A percentile compares a stretch with the other conserved stretches of the same genome.
phyloP scores from a whole-genome alignment of 1,284 basidiomycete species.

The Moesziomyces aphidis region DNA sequence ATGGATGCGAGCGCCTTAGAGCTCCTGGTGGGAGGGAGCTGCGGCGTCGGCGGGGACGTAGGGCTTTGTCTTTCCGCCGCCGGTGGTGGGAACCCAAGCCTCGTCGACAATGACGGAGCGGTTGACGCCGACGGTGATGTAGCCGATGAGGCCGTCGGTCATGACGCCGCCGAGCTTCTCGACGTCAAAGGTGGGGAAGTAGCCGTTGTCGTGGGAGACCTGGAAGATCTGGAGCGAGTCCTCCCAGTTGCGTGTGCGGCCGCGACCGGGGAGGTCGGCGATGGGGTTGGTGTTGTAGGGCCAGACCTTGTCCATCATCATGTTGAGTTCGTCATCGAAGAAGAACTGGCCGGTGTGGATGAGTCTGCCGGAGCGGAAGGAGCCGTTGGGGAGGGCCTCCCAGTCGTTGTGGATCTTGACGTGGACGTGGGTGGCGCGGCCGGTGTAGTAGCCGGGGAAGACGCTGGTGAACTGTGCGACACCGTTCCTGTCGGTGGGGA shows the following conservation, averaged over 20 bases:
- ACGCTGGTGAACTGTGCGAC: conserved; percentile 77
- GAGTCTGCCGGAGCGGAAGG: conserved; percentile 70
- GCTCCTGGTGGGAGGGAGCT: conserved; percentile 34
- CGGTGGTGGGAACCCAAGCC: conserved; percentile 51
- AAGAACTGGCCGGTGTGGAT: conserved; percentile 76
- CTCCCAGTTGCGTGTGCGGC: conserved; percentile 70
- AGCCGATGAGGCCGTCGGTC: conserved; percentile 69
- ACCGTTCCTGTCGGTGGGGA: conserved; percentile 76
- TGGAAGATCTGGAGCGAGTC: conserved; percentile 70
- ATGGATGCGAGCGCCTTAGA: conserved; percentile 7
- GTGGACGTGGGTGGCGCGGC: conserved; percentile 70
- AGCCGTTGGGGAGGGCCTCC: conserved; percentile 68
- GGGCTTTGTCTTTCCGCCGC: conserved; percentile 44
- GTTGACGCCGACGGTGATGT: conserved; percentile 69
- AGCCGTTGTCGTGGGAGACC: conserved; percentile 67
- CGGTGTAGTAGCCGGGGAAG: conserved; percentile 75
- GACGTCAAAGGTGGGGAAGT: conserved; percentile 69
- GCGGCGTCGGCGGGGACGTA: conserved; percentile 23
- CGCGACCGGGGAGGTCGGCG: conserved; percentile 61
- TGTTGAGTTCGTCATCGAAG: conserved; percentile 75
- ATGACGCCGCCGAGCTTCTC: conserved; percentile 69
- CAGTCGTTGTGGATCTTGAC: conserved; percentile 69
- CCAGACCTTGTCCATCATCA: conserved; percentile 68
- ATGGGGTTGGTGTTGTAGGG: conserved; percentile 70
- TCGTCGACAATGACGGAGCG: conserved; percentile 50